Conservation (phyloP, 2,329 filamentous ascomycete species). For the Colletotrichum acutatum region DNA sequence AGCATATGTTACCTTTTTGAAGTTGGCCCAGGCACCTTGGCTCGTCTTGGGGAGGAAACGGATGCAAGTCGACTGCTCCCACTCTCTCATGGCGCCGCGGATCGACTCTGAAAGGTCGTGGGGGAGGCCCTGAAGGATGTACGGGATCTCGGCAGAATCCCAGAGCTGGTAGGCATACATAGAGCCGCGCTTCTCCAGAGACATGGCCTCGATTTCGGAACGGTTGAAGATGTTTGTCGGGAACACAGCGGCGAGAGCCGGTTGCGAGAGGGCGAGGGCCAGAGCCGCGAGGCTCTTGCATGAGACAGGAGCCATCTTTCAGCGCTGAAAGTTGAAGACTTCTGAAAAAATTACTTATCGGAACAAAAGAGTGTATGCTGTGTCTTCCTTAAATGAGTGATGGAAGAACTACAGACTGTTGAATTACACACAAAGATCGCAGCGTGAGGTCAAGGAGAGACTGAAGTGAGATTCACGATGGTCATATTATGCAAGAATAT, state of each 20-base stretch:
- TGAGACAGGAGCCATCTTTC: neutral
- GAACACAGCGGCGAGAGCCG: neutral
- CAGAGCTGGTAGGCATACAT: neutral
- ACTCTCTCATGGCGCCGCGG: constrained; percentile 11
- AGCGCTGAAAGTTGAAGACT: neutral
- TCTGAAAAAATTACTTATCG: neutral
- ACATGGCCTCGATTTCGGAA: constrained; percentile 13
- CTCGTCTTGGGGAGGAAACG: constrained; percentile 2
- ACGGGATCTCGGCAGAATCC: neutral
- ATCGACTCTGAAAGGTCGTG: constrained; percentile 7
- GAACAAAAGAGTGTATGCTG: neutral
- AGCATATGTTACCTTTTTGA: neutral
- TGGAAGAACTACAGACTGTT: neutral
- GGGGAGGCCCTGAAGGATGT: constrained; percentile 1
- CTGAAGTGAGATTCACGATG: neutral
- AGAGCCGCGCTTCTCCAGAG: constrained; percentile 8
- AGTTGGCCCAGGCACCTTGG: neutral
- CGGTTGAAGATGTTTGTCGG: neutral
- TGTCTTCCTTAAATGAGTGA: neutral
- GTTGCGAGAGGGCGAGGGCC: constrained; percentile 4
- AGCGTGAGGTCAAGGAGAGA: neutral
- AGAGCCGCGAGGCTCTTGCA: neutral
- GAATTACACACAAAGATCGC: neutral
- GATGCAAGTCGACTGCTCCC: constrained; percentile 17
- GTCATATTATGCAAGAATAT: neutral